phyloP scores from a whole-genome alignment of 2,329 filamentous ascomycete species.

The Neofusicoccum sp. region DNA sequence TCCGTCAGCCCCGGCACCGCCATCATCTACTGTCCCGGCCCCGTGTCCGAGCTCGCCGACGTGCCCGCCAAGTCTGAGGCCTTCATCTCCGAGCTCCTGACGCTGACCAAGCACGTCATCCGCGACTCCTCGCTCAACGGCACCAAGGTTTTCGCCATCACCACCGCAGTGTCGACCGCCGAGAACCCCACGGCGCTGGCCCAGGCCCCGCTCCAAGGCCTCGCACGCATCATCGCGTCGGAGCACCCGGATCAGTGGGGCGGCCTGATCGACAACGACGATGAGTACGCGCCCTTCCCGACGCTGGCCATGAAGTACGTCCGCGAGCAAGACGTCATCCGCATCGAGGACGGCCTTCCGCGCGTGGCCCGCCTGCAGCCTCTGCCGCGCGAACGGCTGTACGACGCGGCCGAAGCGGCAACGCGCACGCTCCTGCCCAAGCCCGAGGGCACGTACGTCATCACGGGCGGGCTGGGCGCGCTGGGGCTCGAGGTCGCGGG shows the following conservation, averaged over 20 bases:
- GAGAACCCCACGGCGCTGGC: constrained; percentile 35
- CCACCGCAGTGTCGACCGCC: constrained; percentile 29
- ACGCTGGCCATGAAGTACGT: constrained; percentile 43
- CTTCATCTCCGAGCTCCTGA: constrained; percentile 28
- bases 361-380: constrained; percentile 36
- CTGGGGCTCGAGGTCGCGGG: constrained; percentile 43
- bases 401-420: neutral
- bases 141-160: constrained; percentile 35
- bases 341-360: constrained; percentile 42
- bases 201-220: constrained; percentile 40
- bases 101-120: constrained; percentile 26
- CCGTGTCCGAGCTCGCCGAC: constrained; percentile 14
- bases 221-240: constrained; percentile 41
- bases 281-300: constrained; percentile 34
- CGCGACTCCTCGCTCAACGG: constrained; percentile 11
- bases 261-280: constrained; percentile 39
- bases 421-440: constrained; percentile 26
- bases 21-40: constrained; percentile 28
- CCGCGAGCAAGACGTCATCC: constrained; percentile 40
- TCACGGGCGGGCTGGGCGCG: constrained; percentile 47
- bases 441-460: constrained; percentile 45
- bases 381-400: constrained; percentile 24
- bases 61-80: constrained; percentile 25
- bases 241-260: constrained; percentile 45
- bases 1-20: constrained; percentile 18